These are phyloP conservation scores for Kregervanrija fluxuum DNA, from an alignment of 805 yeast genomes.

Conservation along the genomic window DNA sequence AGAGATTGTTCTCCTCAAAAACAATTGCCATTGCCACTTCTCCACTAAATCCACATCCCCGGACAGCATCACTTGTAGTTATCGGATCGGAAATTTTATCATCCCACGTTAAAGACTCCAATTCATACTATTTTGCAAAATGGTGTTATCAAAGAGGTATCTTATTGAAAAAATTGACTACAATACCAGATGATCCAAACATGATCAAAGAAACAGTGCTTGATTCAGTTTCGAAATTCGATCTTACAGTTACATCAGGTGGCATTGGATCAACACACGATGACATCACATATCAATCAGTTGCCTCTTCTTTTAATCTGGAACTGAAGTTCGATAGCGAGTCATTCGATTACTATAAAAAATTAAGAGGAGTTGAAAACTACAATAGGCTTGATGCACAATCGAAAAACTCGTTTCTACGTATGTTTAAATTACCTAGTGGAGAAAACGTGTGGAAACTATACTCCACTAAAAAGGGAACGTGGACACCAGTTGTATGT, in stretches of 20 bases:
- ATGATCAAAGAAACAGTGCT: constrained; percentile 52
- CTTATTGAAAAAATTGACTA: constrained; percentile 56
- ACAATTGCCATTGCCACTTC: too few relatives aligned
- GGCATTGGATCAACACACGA: constrained; percentile 88
- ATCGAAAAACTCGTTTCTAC: constrained; percentile 52
- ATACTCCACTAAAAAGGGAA: constrained; percentile 34
- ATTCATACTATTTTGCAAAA: constrained; percentile 65
- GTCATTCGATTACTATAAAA: constrained; percentile 50
- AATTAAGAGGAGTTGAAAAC: constrained; percentile 31
- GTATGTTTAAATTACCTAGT: constrained; percentile 76
- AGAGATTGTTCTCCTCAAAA: too few relatives aligned
- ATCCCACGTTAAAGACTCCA: constrained; percentile 77
- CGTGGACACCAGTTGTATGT: constrained; percentile 83
- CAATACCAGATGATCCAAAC: constrained; percentile 67
- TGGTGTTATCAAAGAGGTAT: constrained; percentile 64
- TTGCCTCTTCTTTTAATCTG: constrained; percentile 58
- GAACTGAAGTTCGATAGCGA: constrained; percentile 45
- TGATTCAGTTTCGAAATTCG: constrained; percentile 45
- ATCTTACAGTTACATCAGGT: constrained; percentile 64
- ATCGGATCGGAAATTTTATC: constrained; percentile 88
- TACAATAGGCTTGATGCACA: constrained; percentile 28
- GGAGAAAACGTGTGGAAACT: constrained; percentile 33
- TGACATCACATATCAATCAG: constrained; percentile 72
- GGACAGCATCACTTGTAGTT: constrained; percentile 25
- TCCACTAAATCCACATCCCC: too few relatives aligned